Percentiles rank a stretch among this genome's conserved stretches.
Evolutionary conservation across 495 filamentous ascomycete species (phyloP).

Genomic region (Aspergillus sparsus): DNA sequence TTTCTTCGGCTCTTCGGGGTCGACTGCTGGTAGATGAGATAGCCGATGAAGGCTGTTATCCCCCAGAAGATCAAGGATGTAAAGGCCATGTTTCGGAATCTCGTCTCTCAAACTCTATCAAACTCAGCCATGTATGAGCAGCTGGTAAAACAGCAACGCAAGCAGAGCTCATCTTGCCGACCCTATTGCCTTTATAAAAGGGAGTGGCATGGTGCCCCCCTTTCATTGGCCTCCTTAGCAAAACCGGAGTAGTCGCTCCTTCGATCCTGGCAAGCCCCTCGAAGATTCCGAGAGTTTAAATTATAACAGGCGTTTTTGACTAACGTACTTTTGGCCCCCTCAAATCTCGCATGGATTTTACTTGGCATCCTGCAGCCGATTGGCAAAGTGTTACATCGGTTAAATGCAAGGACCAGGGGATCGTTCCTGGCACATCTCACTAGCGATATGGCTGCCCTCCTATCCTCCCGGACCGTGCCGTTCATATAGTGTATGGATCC

Average conservation of each 20-base stretch:
- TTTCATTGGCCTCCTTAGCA: neutral
- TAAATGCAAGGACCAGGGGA: neutral
- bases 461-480: neutral
- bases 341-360: neutral
- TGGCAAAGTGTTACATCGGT: neutral
- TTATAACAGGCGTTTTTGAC: neutral
- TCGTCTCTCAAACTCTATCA: neutral
- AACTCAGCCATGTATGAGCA: too few relatives aligned
- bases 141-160: neutral
- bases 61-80: slow-evolving; percentile 1
- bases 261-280: neutral
- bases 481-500: neutral
- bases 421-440: neutral
- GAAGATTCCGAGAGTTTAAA: neutral
- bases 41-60: neutral
- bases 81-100: neutral
- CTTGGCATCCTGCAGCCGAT: neutral
- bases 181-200: neutral
- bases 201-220: neutral
- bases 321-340: neutral
- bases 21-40: neutral
- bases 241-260: neutral
- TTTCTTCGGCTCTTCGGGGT: neutral
- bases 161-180: neutral
- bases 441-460: neutral